These are phyloP conservation scores for Passalora sequoiae DNA, from an alignment of 2,329 filamentous ascomycete genomes.

Conservation along the genomic window DNA sequence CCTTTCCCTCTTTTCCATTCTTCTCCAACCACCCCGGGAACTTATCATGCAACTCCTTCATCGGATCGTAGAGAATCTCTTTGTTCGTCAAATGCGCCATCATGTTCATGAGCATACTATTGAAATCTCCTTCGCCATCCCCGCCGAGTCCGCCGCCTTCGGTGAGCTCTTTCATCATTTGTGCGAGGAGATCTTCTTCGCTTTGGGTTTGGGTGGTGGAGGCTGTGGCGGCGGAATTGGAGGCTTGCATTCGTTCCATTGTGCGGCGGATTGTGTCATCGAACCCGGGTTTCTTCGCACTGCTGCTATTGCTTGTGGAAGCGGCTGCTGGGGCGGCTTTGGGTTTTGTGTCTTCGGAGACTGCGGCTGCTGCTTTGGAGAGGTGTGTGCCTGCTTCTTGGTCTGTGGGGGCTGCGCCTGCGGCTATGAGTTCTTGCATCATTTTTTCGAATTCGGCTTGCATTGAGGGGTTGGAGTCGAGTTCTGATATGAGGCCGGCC, in stretches of 20 bases:
- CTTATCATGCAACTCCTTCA: constrained; percentile 93
- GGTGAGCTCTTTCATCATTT: constrained; percentile 86
- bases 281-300: constrained; percentile 57
- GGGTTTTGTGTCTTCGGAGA: constrained; percentile 19
- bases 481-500: constrained; percentile 71
- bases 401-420: constrained; percentile 39
- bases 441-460: constrained; percentile 65
- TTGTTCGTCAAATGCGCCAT: constrained; percentile 99
- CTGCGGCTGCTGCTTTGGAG: constrained; percentile 32
- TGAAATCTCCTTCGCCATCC: constrained; percentile 73
- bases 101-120: constrained; percentile 93
- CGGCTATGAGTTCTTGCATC: constrained; percentile 48
- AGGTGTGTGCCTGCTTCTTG: constrained; percentile 30
- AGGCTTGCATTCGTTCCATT: constrained; percentile 93
- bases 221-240: constrained; percentile 77
- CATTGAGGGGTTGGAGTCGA: constrained; percentile 61
- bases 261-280: constrained; percentile 89
- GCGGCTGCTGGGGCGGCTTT: constrained; percentile 20
- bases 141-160: constrained; percentile 41
- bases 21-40: constrained; percentile 84
- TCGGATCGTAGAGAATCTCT: constrained; percentile 95
- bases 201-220: constrained; percentile 55
- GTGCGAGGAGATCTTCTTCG: constrained; percentile 77
- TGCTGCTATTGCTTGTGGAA: constrained; percentile 6
- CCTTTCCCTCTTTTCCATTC: constrained; percentile 60